A percentile compares a stretch with the other conserved stretches of the same genome.
phyloP scores from a whole-genome alignment of 108 stramenopile species.

The Discostella pseudostelligera region DNA sequence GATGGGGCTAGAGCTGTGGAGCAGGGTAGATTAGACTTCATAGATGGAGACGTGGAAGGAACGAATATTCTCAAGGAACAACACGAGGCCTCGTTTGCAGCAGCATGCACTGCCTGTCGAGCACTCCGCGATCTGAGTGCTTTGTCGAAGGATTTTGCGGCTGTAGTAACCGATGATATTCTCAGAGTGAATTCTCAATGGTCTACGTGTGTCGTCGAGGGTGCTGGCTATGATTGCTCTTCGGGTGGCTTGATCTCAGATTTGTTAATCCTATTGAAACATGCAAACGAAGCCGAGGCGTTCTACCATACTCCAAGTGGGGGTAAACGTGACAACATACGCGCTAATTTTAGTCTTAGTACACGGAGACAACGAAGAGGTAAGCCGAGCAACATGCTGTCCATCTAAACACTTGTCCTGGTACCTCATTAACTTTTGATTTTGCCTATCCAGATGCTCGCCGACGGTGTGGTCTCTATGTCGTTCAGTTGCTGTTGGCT shows the following conservation, averaged over 20 bases:
- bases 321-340: slow-evolving; percentile 3
- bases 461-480: slow-evolving; percentile 68
- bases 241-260: slow-evolving; percentile 49
- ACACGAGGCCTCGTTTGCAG: slow-evolving; percentile 60
- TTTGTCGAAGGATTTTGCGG: slow-evolving; percentile 62
- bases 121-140: slow-evolving; percentile 78
- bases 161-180: slow-evolving; percentile 77
- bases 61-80: slow-evolving; percentile 33
- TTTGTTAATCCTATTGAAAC: slow-evolving; percentile 59
- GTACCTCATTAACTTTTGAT: background rate
- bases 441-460: slow-evolving; percentile 43
- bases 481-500: slow-evolving; percentile 71
- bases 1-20: slow-evolving; percentile 54
- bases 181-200: slow-evolving; percentile 60
- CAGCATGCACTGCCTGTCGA: slow-evolving; percentile 73
- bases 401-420: background rate
- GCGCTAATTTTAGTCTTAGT: slow-evolving; percentile 21
- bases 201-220: slow-evolving; percentile 41
- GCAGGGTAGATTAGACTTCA: slow-evolving; percentile 28
- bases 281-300: slow-evolving; percentile 53
- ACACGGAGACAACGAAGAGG: slow-evolving; percentile 38
- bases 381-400: background rate
- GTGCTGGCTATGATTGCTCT: slow-evolving; percentile 29
- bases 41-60: slow-evolving; percentile 37
- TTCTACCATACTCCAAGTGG: slow-evolving; percentile 31